phyloP scores from a whole-genome alignment of 164 flowering plant species.

The Liriodendron chinense region DNA sequence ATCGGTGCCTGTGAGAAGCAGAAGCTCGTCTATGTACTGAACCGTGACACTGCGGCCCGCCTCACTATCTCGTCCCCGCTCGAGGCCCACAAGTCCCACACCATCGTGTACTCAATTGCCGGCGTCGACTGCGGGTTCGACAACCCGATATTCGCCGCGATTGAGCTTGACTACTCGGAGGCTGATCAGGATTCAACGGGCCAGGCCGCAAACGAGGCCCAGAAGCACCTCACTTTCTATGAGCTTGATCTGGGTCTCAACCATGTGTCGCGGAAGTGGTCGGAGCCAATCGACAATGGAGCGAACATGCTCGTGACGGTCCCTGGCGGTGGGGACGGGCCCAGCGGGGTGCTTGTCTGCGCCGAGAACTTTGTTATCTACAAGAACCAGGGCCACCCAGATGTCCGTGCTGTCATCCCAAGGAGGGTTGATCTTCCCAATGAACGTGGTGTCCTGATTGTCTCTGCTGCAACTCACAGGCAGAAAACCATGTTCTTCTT shows the following conservation, averaged over 20 bases:
- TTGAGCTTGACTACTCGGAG: slow-evolving; percentile 95
- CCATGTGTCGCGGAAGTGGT: slow-evolving; percentile 97
- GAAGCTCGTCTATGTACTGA: slow-evolving; percentile 93
- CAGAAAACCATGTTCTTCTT: slow-evolving; percentile 92
- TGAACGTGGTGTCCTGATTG: slow-evolving; percentile 91
- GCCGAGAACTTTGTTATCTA: slow-evolving; percentile 97
- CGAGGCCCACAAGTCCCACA: slow-evolving; percentile 94
- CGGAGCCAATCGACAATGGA: slow-evolving; percentile 91
- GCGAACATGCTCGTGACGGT: slow-evolving; percentile 96
- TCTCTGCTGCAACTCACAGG: slow-evolving; percentile 86
- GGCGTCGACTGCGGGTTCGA: slow-evolving; percentile 98
- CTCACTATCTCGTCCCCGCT: slow-evolving; percentile 88
- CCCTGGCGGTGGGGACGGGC: slow-evolving; percentile 98
- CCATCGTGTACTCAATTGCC: slow-evolving; percentile 65
- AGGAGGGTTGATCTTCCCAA: slow-evolving; percentile 85
- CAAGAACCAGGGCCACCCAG: slow-evolving; percentile 96
- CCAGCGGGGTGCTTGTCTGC: slow-evolving; percentile 95
- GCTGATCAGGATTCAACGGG: slow-evolving; percentile 97
- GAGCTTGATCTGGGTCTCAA: slow-evolving; percentile 96
- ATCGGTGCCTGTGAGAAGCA: slow-evolving; percentile 96
- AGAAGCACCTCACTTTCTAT: slow-evolving; percentile 89
- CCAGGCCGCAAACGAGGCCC: slow-evolving; percentile 84
- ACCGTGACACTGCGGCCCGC: slow-evolving; percentile 92
- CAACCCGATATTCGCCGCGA: slow-evolving; percentile 92
- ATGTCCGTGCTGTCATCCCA: slow-evolving; percentile 93